Evolutionary conservation across 257 asterid genomes (phyloP).

Genomic region (Nicotiana otophora): DNA sequence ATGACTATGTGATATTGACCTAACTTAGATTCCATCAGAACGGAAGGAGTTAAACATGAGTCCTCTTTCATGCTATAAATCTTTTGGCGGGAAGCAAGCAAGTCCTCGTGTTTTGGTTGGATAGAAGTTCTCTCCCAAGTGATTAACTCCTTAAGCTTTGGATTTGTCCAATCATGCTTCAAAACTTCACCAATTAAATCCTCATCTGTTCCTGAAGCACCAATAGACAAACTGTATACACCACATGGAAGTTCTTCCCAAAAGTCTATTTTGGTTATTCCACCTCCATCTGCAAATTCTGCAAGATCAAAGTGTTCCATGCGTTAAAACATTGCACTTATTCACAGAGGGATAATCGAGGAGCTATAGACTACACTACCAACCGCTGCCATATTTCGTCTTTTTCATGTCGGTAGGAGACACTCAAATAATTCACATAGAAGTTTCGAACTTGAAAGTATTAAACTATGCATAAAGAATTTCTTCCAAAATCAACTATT

Average conservation of each 20-base stretch:
- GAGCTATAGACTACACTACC: not conserved
- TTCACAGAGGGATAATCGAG: not conserved
- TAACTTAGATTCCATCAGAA: slow-evolving; percentile 19
- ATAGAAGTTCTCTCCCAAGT: slow-evolving; percentile 74
- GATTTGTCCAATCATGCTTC: slow-evolving; percentile 71
- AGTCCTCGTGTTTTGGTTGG: slow-evolving; percentile 49
- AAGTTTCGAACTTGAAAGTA: not conserved
- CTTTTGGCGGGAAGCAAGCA: slow-evolving; percentile 18
- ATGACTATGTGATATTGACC: slow-evolving; percentile 32
- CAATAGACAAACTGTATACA: slow-evolving; percentile 60
- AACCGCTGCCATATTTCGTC: not conserved
- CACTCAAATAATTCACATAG: not conserved
- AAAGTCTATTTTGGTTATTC: slow-evolving; percentile 36
- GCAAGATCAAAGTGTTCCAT: slow-evolving; percentile 4
- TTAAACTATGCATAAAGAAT: not conserved
- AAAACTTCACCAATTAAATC: slow-evolving; percentile 40
- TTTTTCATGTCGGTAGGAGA: not conserved
- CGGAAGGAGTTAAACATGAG: slow-evolving; percentile 20
- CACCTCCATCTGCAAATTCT: slow-evolving; percentile 43
- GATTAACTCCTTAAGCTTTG: slow-evolving; percentile 58
- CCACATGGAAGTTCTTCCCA: slow-evolving; percentile 99
- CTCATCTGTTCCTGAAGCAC: slow-evolving; percentile 27
- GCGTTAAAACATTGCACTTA: not conserved
- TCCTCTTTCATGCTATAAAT: slow-evolving; percentile 22
- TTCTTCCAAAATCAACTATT: not conserved